A percentile compares a stretch with the other conserved stretches of the same genome.
Conservation (phyloP, 176 grass and related monocot species). For the barley (Hordeum vulgare) region DNA sequence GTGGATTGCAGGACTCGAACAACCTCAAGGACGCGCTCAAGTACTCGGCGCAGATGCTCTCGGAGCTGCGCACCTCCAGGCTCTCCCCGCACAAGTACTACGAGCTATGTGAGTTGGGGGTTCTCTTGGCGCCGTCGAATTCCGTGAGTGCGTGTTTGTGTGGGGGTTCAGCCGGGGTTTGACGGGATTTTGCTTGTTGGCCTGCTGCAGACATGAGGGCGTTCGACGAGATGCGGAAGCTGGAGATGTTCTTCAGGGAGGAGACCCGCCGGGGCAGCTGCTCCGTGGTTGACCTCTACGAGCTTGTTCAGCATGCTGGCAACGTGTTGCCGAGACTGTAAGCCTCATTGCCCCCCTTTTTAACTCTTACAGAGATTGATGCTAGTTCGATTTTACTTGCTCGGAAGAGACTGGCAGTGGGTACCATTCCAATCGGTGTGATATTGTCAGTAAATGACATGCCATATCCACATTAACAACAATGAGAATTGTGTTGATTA, state of each 20-base stretch:
- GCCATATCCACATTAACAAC: not conserved
- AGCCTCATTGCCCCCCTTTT: conserved; percentile 13
- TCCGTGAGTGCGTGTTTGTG: not conserved
- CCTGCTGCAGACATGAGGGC: conserved; percentile 75
- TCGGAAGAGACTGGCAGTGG: not conserved
- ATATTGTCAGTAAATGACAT: not conserved
- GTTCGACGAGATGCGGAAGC: conserved; percentile 90
- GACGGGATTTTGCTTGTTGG: conserved; percentile 9
- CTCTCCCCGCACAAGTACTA: conserved; percentile 98
- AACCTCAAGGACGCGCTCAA: conserved; percentile 97
- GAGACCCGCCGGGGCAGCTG: conserved; percentile 71
- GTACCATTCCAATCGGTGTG: not conserved
- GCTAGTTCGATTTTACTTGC: not conserved
- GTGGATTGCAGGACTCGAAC: conserved; percentile 63
- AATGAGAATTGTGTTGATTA: not conserved
- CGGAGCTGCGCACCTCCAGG: conserved; percentile 89
- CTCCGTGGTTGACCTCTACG: conserved; percentile 84
- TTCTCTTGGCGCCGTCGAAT: not conserved
- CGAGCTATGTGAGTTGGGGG: conserved; percentile 66
- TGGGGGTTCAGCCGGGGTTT: conserved; percentile 5
- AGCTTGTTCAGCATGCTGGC: conserved; percentile 95
- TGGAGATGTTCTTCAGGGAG: conserved; percentile 99
- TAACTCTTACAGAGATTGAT: not conserved
- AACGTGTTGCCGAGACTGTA: conserved; percentile 96
- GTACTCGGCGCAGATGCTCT: conserved; percentile 99